phyloP scores from a whole-genome alignment of 106 monocot genomes.

The Alisma plantagoaquatica region DNA sequence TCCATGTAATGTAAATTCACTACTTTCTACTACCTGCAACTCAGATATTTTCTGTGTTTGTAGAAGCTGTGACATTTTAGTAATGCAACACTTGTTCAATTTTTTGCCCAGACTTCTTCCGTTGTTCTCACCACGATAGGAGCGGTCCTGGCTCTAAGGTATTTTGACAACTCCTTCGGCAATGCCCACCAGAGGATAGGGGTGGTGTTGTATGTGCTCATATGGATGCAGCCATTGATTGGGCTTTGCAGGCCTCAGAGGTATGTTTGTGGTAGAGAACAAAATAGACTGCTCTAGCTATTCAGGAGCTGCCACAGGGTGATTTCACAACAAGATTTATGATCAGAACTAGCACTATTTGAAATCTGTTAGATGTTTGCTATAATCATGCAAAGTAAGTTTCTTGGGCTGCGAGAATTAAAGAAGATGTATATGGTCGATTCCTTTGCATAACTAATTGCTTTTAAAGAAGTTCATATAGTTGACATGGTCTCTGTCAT shows the following conservation, averaged over 20 bases:
- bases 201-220: conserved; percentile 43
- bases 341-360: no score
- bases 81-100: neutral
- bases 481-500: no score
- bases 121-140: conserved; percentile 43
- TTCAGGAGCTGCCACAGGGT: no score
- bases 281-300: no score
- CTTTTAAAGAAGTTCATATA: no score
- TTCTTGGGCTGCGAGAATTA: no score
- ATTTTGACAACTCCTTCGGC: conserved; percentile 70
- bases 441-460: no score
- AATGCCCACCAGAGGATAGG: conserved; percentile 68
- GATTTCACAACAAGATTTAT: no score
- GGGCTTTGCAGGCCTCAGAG: conserved; percentile 43
- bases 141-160: conserved; percentile 36
- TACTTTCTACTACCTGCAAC: neutral
- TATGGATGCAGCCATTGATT: conserved; percentile 52
- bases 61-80: neutral
- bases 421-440: no score
- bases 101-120: conserved; percentile 26
- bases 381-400: no score
- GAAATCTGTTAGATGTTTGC: no score
- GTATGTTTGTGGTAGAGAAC: no score
- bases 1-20: conserved; percentile 30
- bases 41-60: neutral